Percentiles rank a stretch among this genome's conserved stretches.
phyloP scores from a whole-genome alignment of 2,329 filamentous ascomycete species.

The Penicillium sp. region DNA sequence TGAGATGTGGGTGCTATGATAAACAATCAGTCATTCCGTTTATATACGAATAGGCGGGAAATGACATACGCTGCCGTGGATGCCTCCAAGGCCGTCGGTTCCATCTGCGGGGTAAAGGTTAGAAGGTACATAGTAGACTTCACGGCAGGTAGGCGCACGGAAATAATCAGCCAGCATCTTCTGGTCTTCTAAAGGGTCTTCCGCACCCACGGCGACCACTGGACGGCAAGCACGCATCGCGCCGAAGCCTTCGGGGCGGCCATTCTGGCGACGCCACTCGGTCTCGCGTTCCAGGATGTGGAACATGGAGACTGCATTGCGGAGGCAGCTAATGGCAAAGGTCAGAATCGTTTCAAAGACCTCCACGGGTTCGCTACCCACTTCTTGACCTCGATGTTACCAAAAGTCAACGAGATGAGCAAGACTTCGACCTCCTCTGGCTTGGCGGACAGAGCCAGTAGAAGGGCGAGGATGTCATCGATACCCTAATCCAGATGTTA shows the following conservation, averaged over 20 bases:
- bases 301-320: slow-evolving; percentile 87
- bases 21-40: slow-evolving; percentile 2
- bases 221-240: slow-evolving; percentile 71
- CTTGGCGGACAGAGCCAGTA: slow-evolving; percentile 78
- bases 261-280: slow-evolving; percentile 72
- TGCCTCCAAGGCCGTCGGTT: slow-evolving; percentile 71
- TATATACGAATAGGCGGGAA: not conserved
- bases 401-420: slow-evolving; percentile 86
- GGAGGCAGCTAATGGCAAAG: slow-evolving; percentile 63
- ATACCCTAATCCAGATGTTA: slow-evolving; percentile 56
- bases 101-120: slow-evolving; percentile 56
- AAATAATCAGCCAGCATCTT: slow-evolving; percentile 81
- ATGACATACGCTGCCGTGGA: slow-evolving; percentile 55
- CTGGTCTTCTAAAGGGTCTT: slow-evolving; percentile 81
- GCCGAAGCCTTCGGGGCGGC: slow-evolving; percentile 68
- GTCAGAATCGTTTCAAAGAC: not conserved
- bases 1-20: slow-evolving; percentile 66
- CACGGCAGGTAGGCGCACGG: slow-evolving; percentile 54
- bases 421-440: slow-evolving; percentile 82
- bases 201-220: slow-evolving; percentile 80
- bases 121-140: not conserved
- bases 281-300: slow-evolving; percentile 88
- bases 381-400: slow-evolving; percentile 86
- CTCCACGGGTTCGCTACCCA: slow-evolving; percentile 36
- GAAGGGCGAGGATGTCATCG: slow-evolving; percentile 85